Evolutionary conservation across 495 filamentous ascomycete species (phyloP).

Genomic region (Trypethelium eluteriae): DNA sequence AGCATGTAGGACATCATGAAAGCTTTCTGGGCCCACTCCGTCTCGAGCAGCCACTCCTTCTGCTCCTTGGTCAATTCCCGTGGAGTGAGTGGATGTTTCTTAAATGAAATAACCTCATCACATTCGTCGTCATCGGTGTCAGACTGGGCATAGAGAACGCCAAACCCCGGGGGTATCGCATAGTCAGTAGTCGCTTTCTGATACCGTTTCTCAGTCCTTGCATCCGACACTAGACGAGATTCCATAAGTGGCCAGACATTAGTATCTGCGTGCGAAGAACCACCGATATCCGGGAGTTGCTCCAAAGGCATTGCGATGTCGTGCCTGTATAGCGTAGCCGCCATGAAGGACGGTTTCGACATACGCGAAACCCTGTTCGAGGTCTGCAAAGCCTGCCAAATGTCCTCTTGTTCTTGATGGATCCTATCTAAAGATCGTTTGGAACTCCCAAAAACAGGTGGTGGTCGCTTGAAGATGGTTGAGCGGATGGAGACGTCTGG

Average conservation of each 20-base stretch:
- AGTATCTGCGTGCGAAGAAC: slow-evolving; percentile 10
- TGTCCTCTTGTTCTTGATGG: slow-evolving; percentile 24
- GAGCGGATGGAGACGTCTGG: slow-evolving; percentile 35
- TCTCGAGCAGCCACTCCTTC: slow-evolving; percentile 51
- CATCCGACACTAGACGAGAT: background rate
- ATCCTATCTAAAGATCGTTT: slow-evolving; percentile 23
- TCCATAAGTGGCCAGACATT: slow-evolving; percentile 16
- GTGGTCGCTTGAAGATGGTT: slow-evolving; percentile 24
- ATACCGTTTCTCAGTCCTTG: background rate
- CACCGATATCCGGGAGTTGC: background rate
- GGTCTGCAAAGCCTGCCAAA: slow-evolving; percentile 30
- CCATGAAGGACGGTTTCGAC: background rate
- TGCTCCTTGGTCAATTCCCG: slow-evolving; percentile 44
- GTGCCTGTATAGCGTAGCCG: background rate
- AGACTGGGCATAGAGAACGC: background rate
- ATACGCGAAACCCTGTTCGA: slow-evolving; percentile 11
- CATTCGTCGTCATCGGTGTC: background rate
- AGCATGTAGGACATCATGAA: slow-evolving; percentile 51
- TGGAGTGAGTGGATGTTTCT: slow-evolving; percentile 25
- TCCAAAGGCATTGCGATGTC: background rate
- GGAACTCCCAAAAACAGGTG: slow-evolving; percentile 29
- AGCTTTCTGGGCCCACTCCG: slow-evolving; percentile 50
- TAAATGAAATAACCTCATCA: background rate
- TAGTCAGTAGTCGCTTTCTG: background rate
- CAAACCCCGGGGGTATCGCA: background rate